These are phyloP conservation scores for Mycena albidolilacea DNA, from an alignment of 768 basidiomycete species.

Conservation along the genomic window DNA sequence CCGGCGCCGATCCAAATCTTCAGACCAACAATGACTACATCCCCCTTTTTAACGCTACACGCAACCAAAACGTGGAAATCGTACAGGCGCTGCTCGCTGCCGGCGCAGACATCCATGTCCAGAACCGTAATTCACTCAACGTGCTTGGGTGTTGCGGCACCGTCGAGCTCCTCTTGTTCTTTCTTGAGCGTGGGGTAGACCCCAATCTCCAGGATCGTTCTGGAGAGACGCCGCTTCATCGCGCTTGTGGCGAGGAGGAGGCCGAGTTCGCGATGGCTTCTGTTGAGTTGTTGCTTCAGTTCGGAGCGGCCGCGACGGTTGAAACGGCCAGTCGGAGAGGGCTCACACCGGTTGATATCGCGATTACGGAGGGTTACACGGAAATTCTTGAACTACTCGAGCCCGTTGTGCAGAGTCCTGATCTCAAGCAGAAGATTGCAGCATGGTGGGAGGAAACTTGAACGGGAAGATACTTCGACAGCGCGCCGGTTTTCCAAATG, in stretches of 20 bases:
- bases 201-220: neutral
- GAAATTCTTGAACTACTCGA: neutral
- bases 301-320: neutral
- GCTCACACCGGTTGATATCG: neutral
- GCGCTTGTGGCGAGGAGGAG: neutral
- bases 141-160: neutral
- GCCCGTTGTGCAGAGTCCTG: neutral
- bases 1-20: constrained; percentile 5
- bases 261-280: neutral
- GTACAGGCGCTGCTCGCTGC: neutral
- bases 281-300: constrained; percentile 1
- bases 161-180: neutral
- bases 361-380: neutral
- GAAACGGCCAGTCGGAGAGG: neutral
- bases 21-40: neutral
- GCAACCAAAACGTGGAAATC: neutral
- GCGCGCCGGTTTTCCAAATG: too few species aligned
- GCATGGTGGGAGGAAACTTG: neutral
- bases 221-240: neutral
- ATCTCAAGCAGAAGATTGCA: neutral
- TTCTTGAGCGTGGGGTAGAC: constrained; percentile 1
- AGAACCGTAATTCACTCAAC: neutral
- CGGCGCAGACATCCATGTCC: neutral
- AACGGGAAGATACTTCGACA: neutral
- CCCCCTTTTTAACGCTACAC: neutral